A percentile compares a stretch with the other conserved stretches of the same genome.
phyloP scores from a whole-genome alignment of 208 protist species.

The Acanthamoeba lugdunensis region DNA sequence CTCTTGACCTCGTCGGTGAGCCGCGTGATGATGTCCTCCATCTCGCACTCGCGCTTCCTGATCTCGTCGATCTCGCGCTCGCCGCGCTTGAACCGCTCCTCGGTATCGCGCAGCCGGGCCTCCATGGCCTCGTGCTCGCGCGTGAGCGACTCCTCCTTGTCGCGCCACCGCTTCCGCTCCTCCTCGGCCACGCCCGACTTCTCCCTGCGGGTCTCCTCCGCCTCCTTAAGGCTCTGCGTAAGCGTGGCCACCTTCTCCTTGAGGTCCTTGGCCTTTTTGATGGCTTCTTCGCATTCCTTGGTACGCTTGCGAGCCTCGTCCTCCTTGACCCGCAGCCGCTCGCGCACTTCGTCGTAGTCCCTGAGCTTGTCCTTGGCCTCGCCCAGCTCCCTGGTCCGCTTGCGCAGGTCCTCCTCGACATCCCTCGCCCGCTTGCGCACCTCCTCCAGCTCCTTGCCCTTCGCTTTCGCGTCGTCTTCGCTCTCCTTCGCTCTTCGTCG shows the following conservation, averaged over 20 bases:
- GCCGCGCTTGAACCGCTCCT: neutral
- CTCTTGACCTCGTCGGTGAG: conserved; percentile 11
- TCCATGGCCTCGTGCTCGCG: conserved; percentile 14
- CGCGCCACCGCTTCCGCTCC: conserved; percentile 1
- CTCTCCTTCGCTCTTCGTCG: neutral
- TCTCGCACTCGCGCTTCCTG: neutral
- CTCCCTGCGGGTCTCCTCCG: conserved; percentile 13
- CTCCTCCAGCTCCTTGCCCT: conserved; percentile 19
- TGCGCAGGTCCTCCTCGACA: conserved; percentile 1
- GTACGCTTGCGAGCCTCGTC: conserved; percentile 12
- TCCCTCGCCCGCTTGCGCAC: neutral
- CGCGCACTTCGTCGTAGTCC: conserved; percentile 18
- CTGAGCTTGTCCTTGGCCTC: neutral
- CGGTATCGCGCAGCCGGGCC: neutral
- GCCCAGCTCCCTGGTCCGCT: neutral
- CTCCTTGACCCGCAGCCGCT: neutral
- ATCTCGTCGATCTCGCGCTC: conserved; percentile 29
- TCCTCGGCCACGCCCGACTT: conserved; percentile 20
- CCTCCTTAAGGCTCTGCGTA: neutral
- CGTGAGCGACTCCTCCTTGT: conserved; percentile 2
- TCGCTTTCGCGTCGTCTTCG: conserved; percentile 30
- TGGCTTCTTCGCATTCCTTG: conserved; percentile 6
- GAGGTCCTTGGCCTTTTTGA: neutral
- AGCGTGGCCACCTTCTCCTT: conserved; percentile 30
- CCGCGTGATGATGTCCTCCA: conserved; percentile 43